phyloP scores from a whole-genome alignment of 352 stramenopile genomes.

The Phytopythium kandeliae region DNA sequence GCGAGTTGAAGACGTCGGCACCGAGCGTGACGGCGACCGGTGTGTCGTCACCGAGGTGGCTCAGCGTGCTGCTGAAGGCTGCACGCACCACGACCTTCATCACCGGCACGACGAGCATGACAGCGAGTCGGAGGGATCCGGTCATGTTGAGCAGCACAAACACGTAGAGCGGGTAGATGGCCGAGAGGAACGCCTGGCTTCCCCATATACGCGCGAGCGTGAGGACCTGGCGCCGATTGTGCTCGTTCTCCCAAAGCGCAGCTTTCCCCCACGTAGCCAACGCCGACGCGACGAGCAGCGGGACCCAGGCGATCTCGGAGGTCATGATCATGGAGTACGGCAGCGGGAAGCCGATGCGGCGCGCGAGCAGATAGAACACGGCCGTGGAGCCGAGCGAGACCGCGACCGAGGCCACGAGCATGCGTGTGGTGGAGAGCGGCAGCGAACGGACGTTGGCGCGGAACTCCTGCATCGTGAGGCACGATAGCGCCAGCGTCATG shows the following conservation, averaged over 20 bases:
- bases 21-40: conserved; percentile 14
- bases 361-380: not conserved
- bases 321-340: not conserved
- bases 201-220: conserved; percentile 13
- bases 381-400: not conserved
- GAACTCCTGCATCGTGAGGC: not conserved
- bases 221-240: conserved; percentile 1
- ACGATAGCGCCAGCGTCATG: not conserved
- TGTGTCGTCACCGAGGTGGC: conserved; percentile 14
- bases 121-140: not conserved
- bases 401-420: not conserved
- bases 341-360: not conserved
- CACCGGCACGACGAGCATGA: conserved; percentile 11
- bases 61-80: conserved; percentile 5
- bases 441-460: not conserved
- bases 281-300: conserved; percentile 9
- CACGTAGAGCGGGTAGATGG: conserved; percentile 13
- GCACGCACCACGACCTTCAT: conserved; percentile 15
- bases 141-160: conserved; percentile 11
- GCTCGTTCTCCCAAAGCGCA: conserved; percentile 7
- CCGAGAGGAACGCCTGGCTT: conserved; percentile 8
- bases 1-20: conserved; percentile 18
- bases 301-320: conserved; percentile 2
- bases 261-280: conserved; percentile 7
- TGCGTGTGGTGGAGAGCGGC: not conserved